Conservation (phyloP, 495 filamentous ascomycete genomes). For the Penicillium ucsense region DNA sequence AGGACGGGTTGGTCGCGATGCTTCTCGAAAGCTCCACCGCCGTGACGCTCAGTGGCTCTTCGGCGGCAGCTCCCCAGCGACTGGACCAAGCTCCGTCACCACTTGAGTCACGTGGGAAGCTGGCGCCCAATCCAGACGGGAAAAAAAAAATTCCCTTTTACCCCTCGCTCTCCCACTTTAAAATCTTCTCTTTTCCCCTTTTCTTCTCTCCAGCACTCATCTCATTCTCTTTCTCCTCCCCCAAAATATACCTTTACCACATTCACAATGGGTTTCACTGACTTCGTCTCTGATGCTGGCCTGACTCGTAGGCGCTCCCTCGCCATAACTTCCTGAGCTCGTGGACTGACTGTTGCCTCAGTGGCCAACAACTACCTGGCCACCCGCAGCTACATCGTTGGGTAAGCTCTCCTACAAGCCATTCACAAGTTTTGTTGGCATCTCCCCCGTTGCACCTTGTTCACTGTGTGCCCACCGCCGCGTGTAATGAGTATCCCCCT, state of each 20-base stretch:
- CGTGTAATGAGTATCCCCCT: constrained; percentile 7
- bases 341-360: constrained; percentile 39
- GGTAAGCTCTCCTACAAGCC: constrained; percentile 47
- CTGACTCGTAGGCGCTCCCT: constrained; percentile 58
- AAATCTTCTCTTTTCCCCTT: constrained; percentile 5
- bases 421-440: constrained; percentile 4
- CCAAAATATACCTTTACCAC: constrained; percentile 13
- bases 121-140: constrained; percentile 17
- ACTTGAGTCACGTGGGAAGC: constrained; percentile 22
- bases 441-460: constrained; percentile 1
- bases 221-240: constrained; percentile 3
- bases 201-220: constrained; percentile 12
- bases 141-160: constrained; percentile 29
- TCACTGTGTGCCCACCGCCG: constrained; percentile 4
- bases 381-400: constrained; percentile 86
- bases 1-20: constrained; percentile 20
- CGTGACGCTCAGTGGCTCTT: constrained; percentile 23
- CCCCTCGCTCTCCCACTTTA: constrained; percentile 19
- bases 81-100: constrained; percentile 25
- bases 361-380: constrained; percentile 88
- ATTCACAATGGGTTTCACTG: constrained; percentile 86
- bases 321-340: constrained; percentile 14
- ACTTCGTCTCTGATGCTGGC: constrained; percentile 81
- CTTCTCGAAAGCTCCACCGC: constrained; percentile 39
- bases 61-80: constrained; percentile 10